Evolutionary conservation across 345 rosid species (phyloP).

Genomic region (Geranium brycei): DNA sequence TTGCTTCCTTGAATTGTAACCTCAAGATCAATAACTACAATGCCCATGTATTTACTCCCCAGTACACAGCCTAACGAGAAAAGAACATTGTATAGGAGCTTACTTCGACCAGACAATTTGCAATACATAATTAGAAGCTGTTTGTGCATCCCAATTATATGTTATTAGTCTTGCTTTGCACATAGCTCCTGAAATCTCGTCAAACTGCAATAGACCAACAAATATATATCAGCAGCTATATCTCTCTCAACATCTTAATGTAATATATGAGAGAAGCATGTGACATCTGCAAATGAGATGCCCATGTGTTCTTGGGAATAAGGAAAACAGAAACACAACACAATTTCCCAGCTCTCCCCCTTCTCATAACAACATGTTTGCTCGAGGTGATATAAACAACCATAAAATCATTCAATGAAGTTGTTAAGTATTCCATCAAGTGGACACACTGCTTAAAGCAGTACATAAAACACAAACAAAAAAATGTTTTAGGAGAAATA

Average conservation of each 20-base stretch:
- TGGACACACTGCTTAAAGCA: too few species aligned
- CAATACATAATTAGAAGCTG: neutral
- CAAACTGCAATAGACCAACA: conserved; percentile 26
- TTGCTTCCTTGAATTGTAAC: neutral
- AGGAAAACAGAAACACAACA: too few species aligned
- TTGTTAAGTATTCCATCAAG: too few species aligned
- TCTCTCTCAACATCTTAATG: neutral
- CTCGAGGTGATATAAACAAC: too few species aligned
- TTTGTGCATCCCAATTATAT: neutral
- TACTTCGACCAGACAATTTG: too few species aligned
- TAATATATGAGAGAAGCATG: neutral
- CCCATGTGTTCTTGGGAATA: too few species aligned
- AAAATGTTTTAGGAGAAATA: too few species aligned
- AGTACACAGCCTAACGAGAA: neutral
- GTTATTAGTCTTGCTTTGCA: conserved; percentile 11
- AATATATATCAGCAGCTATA: neutral
- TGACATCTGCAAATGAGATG: neutral
- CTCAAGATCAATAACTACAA: neutral
- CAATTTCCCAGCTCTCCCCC: too few species aligned
- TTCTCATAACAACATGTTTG: too few species aligned
- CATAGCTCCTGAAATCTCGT: conserved; percentile 42
- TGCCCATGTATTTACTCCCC: neutral
- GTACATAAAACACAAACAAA: too few species aligned
- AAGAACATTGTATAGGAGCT: too few species aligned
- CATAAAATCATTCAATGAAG: too few species aligned